Percentiles rank a stretch among this genome's conserved stretches.
These are phyloP conservation scores for Suhomyces sp. DNA, from an alignment of 805 yeast species.

Conservation along the genomic window DNA sequence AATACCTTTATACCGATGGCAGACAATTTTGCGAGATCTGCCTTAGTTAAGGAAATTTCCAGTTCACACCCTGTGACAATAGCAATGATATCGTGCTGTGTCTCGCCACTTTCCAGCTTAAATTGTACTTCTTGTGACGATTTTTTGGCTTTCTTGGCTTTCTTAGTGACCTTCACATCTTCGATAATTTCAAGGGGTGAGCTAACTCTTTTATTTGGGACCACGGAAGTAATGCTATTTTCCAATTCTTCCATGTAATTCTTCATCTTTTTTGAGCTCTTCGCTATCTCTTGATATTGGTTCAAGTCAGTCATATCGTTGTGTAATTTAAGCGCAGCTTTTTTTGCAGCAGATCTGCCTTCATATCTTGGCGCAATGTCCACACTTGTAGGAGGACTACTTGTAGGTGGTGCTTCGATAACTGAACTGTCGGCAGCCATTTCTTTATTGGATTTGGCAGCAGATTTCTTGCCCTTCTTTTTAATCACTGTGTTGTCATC, in stretches of 20 bases:
- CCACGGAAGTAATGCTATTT: constrained; percentile 9
- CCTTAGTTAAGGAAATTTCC: constrained; percentile 33
- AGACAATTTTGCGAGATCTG: constrained; percentile 44
- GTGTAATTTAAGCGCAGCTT: constrained; percentile 66
- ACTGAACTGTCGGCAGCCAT: too few species aligned
- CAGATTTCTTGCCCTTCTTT: too few species aligned
- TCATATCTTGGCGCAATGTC: constrained; percentile 10
- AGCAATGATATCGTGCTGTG: constrained; percentile 43
- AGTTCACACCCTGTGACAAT: constrained; percentile 68
- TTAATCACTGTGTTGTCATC: constrained; percentile 11
- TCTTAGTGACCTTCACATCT: constrained; percentile 5
- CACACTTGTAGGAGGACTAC: neutral
- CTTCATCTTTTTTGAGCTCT: constrained; percentile 44
- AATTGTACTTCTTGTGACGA: constrained; percentile 17
- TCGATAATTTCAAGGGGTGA: neutral
- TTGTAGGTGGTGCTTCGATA: too few species aligned
- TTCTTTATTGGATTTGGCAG: too few species aligned
- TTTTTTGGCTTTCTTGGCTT: constrained; percentile 9
- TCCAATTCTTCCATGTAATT: constrained; percentile 36
- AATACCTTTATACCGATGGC: constrained; percentile 59
- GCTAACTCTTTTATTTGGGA: constrained; percentile 6
- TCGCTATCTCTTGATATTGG: constrained; percentile 52
- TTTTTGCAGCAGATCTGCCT: constrained; percentile 60
- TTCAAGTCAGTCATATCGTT: constrained; percentile 68
- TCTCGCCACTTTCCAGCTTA: constrained; percentile 5